Conservation (phyloP, 176 grass and related monocot genomes). For the Secale cereale region DNA sequence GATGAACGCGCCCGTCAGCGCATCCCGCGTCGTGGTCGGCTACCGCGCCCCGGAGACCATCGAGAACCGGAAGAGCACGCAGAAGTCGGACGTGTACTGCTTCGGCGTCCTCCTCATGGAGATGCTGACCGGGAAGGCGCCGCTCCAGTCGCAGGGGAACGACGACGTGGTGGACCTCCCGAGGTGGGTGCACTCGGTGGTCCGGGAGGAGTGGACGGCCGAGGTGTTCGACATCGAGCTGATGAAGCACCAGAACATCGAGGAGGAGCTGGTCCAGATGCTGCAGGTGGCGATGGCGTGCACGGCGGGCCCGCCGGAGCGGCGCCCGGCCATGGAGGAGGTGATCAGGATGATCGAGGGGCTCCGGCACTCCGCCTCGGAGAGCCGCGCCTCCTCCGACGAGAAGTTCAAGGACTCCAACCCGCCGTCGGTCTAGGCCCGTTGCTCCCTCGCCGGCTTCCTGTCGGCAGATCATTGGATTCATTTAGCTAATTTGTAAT, state of each 20-base stretch:
- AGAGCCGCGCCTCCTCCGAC: constrained; percentile 57
- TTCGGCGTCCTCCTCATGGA: constrained; percentile 89
- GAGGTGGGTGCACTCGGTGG: constrained; percentile 90
- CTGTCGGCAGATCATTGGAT: constrained; percentile 9
- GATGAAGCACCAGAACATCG: constrained; percentile 55
- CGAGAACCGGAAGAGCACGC: constrained; percentile 68
- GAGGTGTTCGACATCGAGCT: constrained; percentile 89
- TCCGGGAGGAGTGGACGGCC: constrained; percentile 96
- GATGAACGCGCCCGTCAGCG: constrained; percentile 50
- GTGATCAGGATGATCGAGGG: constrained; percentile 90
- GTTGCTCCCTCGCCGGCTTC: not conserved
- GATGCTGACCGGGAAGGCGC: constrained; percentile 86
- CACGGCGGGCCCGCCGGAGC: constrained; percentile 51
- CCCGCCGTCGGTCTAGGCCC: not conserved
- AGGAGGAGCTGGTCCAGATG: constrained; percentile 93
- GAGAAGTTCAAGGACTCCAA: constrained; percentile 53
- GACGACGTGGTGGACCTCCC: constrained; percentile 77
- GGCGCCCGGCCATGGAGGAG: constrained; percentile 71
- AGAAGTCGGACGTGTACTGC: constrained; percentile 90
- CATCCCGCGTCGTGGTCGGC: constrained; percentile 63
- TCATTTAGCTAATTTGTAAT: constrained; percentile 37
- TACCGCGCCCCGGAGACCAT: constrained; percentile 86
- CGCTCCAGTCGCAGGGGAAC: constrained; percentile 75
- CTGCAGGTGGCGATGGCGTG: constrained; percentile 90
- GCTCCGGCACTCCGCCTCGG: constrained; percentile 50